Evolutionary conservation across 352 stramenopile species (phyloP).

Genomic region (Phytophthora pini): DNA sequence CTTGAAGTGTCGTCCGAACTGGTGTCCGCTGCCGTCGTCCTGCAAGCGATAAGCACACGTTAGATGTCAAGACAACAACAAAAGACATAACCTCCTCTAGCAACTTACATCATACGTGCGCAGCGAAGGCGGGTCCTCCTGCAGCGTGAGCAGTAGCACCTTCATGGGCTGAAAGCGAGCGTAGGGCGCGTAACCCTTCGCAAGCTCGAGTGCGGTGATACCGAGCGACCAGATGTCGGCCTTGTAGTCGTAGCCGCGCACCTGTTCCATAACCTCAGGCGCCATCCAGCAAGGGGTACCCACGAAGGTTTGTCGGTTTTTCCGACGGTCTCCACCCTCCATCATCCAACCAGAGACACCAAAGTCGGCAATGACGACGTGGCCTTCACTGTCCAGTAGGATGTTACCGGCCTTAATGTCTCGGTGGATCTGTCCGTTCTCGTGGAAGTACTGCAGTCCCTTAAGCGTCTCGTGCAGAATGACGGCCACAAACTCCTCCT

Average conservation of each 20-base stretch:
- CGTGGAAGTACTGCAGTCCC: conserved; percentile 99
- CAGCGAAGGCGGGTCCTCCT: conserved; percentile 95
- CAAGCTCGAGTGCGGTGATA: conserved; percentile 98
- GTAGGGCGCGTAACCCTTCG: conserved; percentile 99
- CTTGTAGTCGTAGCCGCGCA: conserved; percentile 94
- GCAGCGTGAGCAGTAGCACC: conserved; percentile 96
- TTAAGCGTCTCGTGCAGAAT: conserved; percentile 98
- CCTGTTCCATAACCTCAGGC: conserved; percentile 93
- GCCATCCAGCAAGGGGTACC: conserved; percentile 98
- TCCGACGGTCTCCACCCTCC: conserved; percentile 93
- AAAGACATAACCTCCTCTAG: background rate
- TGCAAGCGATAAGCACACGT: conserved; percentile 26
- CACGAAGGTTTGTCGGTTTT: conserved; percentile 98
- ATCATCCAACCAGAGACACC: conserved; percentile 99
- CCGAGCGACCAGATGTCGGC: conserved; percentile 99
- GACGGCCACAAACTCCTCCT: conserved; percentile 97
- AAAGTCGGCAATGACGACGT: conserved; percentile 99
- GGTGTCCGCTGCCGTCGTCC: conserved; percentile 84
- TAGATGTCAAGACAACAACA: conserved; percentile 4
- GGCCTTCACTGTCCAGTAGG: conserved; percentile 92
- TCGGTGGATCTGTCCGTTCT: conserved; percentile 98
- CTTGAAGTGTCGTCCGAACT: conserved; percentile 89
- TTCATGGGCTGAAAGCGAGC: conserved; percentile 99
- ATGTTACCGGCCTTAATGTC: conserved; percentile 99
- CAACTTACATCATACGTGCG: conserved; percentile 86